Percentiles rank a stretch among this genome's conserved stretches.
These are phyloP conservation scores for Chlorociboria aeruginascens DNA, from an alignment of 495 filamentous ascomycete genomes.

Conservation along the genomic window DNA sequence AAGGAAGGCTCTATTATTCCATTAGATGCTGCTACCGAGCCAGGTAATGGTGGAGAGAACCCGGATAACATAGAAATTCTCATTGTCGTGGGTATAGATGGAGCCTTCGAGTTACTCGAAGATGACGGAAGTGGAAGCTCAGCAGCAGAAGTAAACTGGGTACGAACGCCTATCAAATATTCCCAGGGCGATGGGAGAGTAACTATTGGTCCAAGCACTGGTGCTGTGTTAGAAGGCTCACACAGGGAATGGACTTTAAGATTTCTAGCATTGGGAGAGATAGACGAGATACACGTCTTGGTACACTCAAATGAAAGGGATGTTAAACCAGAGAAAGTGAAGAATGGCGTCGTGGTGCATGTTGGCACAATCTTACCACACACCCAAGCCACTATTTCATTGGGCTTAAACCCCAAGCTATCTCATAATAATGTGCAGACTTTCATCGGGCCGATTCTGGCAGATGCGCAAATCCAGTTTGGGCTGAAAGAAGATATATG, in stretches of 20 bases:
- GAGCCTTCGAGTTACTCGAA: conserved; percentile 29
- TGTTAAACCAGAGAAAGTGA: not conserved
- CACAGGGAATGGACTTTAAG: conserved; percentile 1
- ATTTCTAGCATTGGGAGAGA: conserved; percentile 1
- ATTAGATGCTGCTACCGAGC: conserved; percentile 24
- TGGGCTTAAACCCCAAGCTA: conserved; percentile 27
- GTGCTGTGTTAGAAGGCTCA: not conserved
- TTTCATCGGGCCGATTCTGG: conserved; percentile 23
- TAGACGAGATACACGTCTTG: conserved; percentile 1
- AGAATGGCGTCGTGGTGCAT: conserved; percentile 4
- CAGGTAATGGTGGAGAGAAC: conserved; percentile 29
- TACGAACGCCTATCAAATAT: conserved; percentile 10
- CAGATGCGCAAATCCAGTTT: conserved; percentile 30
- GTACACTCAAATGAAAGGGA: not conserved
- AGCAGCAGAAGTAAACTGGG: not conserved
- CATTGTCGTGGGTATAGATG: conserved; percentile 41
- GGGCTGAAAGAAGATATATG: conserved; percentile 29
- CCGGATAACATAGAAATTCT: conserved; percentile 31
- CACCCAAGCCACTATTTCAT: conserved; percentile 12
- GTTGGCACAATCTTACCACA: not conserved
- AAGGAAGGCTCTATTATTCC: conserved; percentile 43
- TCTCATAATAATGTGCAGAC: conserved; percentile 19
- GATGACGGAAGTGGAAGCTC: conserved; percentile 15
- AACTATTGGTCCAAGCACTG: conserved; percentile 11
- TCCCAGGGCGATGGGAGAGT: conserved; percentile 14